These are phyloP conservation scores for Salmacisia buchloeana DNA, from an alignment of 1,284 basidiomycete species.

Conservation along the genomic window DNA sequence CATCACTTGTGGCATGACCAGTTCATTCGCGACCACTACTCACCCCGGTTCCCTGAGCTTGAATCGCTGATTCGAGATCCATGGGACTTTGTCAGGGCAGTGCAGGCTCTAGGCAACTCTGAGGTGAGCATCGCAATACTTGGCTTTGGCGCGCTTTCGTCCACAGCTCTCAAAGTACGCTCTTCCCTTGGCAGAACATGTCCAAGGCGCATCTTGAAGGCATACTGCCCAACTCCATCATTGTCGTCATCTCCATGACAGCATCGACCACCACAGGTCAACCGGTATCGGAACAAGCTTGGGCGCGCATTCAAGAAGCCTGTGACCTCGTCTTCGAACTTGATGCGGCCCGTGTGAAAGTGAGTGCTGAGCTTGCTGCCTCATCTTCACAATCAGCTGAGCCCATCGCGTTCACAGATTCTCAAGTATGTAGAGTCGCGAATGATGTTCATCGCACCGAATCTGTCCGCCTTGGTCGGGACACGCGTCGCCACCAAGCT, in stretches of 20 bases:
- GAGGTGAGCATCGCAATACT: constrained; percentile 9
- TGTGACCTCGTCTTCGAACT: constrained; percentile 80
- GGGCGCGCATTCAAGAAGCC: constrained; percentile 74
- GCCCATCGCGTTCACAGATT: constrained; percentile 63
- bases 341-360: constrained; percentile 70
- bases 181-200: constrained; percentile 60
- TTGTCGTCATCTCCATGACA: constrained; percentile 93
- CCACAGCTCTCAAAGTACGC: constrained; percentile 1
- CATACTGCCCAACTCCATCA: constrained; percentile 80
- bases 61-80: constrained; percentile 90
- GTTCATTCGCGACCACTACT: constrained; percentile 98
- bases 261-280: constrained; percentile 77
- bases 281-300: constrained; percentile 65
- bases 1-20: constrained; percentile 43
- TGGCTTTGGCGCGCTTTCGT: background rate
- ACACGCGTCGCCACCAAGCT: constrained; percentile 96
- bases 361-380: constrained; percentile 62
- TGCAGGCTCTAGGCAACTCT: constrained; percentile 78
- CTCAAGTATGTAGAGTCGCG: constrained; percentile 98
- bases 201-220: constrained; percentile 74
- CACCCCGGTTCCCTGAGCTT: constrained; percentile 89
- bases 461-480: constrained; percentile 94
- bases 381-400: too few relatives aligned
- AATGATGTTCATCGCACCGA: constrained; percentile 96
- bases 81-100: constrained; percentile 84